Conservation (phyloP, 139 green algal species). For the Coelastrella sp. region DNA sequence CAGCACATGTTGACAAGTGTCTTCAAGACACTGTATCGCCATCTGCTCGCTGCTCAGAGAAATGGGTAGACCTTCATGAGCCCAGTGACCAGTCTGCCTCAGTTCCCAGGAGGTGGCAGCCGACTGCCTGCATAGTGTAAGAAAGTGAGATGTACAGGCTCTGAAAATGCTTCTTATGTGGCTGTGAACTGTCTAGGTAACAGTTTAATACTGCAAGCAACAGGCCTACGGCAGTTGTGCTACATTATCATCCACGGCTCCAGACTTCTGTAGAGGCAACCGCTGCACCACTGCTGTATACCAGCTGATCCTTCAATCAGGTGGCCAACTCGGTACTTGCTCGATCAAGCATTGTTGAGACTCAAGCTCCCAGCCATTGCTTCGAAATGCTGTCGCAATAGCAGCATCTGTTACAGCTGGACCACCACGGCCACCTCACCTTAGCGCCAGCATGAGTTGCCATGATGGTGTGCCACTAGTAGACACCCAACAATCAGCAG, state of each 20-base stretch:
- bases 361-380: too few relatives aligned
- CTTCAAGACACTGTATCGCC: conserved; percentile 21
- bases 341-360: too few relatives aligned
- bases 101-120: conserved; percentile 30
- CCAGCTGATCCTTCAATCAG: too few relatives aligned
- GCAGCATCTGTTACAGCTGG: background rate
- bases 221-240: too few relatives aligned
- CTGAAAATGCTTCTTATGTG: too few relatives aligned
- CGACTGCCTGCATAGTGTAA: conserved; percentile 2
- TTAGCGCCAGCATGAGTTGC: conserved; percentile 67
- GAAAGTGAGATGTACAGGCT: background rate
- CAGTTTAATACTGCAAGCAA: too few relatives aligned
- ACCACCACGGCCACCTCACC: background rate
- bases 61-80: conserved; percentile 42
- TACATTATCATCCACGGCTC: too few relatives aligned
- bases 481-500: conserved; percentile 62
- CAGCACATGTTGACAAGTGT: conserved; percentile 45
- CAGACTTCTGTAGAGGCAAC: too few relatives aligned
- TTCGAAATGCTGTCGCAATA: background rate
- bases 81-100: conserved; percentile 19
- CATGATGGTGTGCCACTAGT: conserved; percentile 66
- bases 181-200: too few relatives aligned
- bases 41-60: conserved; percentile 35
- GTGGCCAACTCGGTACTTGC: too few relatives aligned
- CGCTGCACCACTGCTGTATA: too few relatives aligned